Conservation (phyloP, 768 basidiomycete species). For the Goffeauzyma gilvescens region DNA sequence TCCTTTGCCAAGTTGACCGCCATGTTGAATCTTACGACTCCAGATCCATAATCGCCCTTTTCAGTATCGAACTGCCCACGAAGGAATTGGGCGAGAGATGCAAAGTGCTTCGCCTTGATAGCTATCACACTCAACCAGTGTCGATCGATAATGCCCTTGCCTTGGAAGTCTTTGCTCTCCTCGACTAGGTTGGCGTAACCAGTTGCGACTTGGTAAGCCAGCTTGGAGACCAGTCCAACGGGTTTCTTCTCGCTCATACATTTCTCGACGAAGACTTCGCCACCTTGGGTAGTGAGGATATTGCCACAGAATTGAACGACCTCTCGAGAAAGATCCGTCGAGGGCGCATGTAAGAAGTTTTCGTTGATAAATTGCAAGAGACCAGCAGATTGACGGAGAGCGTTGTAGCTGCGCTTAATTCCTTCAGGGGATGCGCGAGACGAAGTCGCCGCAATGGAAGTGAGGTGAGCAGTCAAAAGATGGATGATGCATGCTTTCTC, state of each 20-base stretch:
- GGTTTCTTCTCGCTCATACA: conserved; percentile 82
- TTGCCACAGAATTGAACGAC: conserved; percentile 80
- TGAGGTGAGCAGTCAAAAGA: conserved; percentile 85
- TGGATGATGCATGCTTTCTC: conserved; percentile 96
- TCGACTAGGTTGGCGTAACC: conserved; percentile 71
- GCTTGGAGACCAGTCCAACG: conserved; percentile 49
- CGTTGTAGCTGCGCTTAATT: conserved; percentile 78
- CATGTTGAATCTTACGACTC: conserved; percentile 55
- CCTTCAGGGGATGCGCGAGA: conserved; percentile 73
- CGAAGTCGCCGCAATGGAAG: conserved; percentile 51
- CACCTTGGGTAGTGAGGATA: conserved; percentile 80
- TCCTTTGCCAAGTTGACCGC: conserved; percentile 71
- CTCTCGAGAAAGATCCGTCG: conserved; percentile 79
- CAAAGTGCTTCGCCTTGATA: conserved; percentile 83
- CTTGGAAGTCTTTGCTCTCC: conserved; percentile 89
- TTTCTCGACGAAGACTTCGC: conserved; percentile 90
- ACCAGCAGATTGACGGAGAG: conserved; percentile 71
- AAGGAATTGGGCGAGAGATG: conserved; percentile 69
- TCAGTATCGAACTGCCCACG: conserved; percentile 59
- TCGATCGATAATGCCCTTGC: conserved; percentile 83
- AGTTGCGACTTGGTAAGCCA: conserved; percentile 59
- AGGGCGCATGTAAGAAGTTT: conserved; percentile 94
- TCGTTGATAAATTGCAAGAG: conserved; percentile 99
- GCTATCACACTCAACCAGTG: conserved; percentile 69
- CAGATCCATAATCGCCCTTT: conserved; percentile 65